These are phyloP conservation scores for Nakazawaea ambrosiae DNA, from an alignment of 805 yeast species.

Conservation along the genomic window DNA sequence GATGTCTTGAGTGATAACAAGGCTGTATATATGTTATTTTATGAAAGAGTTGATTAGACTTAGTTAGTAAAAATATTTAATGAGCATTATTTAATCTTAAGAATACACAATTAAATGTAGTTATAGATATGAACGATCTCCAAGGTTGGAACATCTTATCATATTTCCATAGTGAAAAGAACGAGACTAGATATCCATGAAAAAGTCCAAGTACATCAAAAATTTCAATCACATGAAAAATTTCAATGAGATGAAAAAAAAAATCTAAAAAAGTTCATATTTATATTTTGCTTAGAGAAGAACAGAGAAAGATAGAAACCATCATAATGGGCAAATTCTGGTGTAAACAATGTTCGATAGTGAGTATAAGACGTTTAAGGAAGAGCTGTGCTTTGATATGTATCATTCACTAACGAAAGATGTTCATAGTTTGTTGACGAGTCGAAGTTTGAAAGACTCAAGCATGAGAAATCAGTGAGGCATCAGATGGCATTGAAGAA, in stretches of 20 bases:
- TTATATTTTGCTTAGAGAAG: no score
- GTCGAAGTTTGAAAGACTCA: slow-evolving; percentile 3
- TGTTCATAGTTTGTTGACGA: slow-evolving; percentile 8
- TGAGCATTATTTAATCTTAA: no score
- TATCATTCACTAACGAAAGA: neutral
- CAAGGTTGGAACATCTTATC: no score
- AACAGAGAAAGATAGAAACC: no score
- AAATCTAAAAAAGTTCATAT: no score
- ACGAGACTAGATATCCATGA: no score
- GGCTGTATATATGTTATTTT: slow-evolving; percentile 83
- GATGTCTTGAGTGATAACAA: slow-evolving; percentile 62
- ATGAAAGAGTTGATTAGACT: slow-evolving; percentile 45
- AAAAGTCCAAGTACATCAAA: no score
- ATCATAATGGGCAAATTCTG: slow-evolving; percentile 9
- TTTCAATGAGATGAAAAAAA: no score
- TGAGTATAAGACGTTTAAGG: slow-evolving; percentile 1
- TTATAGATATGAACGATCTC: no score
- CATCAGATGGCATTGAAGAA: slow-evolving; percentile 7
- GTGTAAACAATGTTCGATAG: slow-evolving; percentile 8
- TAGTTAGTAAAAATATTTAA: neutral
- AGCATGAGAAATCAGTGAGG: slow-evolving; percentile 8
- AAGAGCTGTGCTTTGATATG: neutral
- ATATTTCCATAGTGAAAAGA: neutral
- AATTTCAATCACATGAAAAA: no score
- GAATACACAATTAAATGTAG: no score